Base-by-base conservation (phyloP, 176 grass and related monocot species). In the Oryza officinalis region DNA sequence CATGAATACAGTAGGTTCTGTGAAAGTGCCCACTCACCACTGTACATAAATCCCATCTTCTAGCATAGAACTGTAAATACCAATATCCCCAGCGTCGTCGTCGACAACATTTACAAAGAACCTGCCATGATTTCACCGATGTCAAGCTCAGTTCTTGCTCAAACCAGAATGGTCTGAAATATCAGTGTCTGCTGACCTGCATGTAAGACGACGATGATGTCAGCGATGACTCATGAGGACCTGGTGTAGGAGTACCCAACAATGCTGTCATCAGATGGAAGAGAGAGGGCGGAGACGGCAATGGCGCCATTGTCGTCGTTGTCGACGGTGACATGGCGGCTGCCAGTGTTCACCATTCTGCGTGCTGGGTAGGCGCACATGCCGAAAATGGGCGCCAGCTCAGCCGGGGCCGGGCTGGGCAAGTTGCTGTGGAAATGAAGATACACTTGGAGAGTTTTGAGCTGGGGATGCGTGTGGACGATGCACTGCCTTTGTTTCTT, bases 341-440 rank as follows among this genome's bases (percentile, higher is more conserved):
- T 88, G 86, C 85, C 89, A 77, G 78, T 17, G 14, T 80, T 85
- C 43, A 20, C 47, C 6, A 54, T 54, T 22, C 4, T 61, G 57
- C 22, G 57, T 61, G 57, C 57, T 61, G 57, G 22, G 57, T 27
- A 27, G 63, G 63, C 69, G 81, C 87, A 84, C 46, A 74, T 84
- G 80, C 38, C 3, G 66, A 83, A 90, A 87, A 83, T 90, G 84
- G 84, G 1, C 20, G 46, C 89, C 89, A 90, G 84, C 84, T 87
- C 75, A 70, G 74, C 80, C 50, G 79, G 47, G 79, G 68, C 49
- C 18, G 49, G 49, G 54, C 35, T 37, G 57, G 8, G 8, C 71
- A 74, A 74, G 40, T 15, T 23, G 27, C 26, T 13, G 27, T 40
- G 22, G 60, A 78, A 54, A 64, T 32, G 80, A 75, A 67, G 80